Percentiles rank a stretch among this genome's conserved stretches.
Conservation (phyloP, 2,329 filamentous ascomycete genomes). For the Fusarium pilosicola region DNA sequence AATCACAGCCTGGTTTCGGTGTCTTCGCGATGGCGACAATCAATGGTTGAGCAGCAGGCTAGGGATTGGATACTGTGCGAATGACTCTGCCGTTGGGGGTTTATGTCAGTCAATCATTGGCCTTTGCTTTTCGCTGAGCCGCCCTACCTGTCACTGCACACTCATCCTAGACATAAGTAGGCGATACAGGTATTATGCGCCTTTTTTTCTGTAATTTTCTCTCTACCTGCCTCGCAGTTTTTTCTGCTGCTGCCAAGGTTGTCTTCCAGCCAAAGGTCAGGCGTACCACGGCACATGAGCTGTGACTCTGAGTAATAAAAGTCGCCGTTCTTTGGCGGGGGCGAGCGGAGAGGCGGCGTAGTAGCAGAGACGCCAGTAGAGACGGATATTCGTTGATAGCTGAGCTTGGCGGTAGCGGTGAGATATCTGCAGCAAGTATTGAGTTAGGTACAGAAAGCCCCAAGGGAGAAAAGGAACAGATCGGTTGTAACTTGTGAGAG, state of each 20-base stretch:
- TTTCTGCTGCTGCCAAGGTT: conserved; percentile 14
- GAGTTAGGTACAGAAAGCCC: neutral
- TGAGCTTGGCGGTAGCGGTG: conserved; percentile 4
- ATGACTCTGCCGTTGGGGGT: conserved; percentile 34
- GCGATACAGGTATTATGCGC: conserved; percentile 8
- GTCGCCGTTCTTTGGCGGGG: conserved; percentile 17
- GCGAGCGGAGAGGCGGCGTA: conserved; percentile 6
- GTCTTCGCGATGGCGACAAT: conserved; percentile 5
- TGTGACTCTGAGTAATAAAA: conserved; percentile 32
- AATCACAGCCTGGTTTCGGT: conserved; percentile 8
- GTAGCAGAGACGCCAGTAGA: conserved; percentile 14
- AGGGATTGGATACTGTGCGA: conserved; percentile 10
- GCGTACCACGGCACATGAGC: conserved; percentile 26
- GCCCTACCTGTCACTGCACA: conserved; percentile 3
- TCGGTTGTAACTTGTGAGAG: neutral
- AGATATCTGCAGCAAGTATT: neutral
- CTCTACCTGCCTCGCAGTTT: neutral
- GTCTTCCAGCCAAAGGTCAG: conserved; percentile 27
- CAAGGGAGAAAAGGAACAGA: neutral
- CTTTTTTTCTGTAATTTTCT: conserved; percentile 10
- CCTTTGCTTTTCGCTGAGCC: neutral
- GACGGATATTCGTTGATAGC: conserved; percentile 6
- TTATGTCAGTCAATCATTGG: conserved; percentile 33
- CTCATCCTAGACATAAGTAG: neutral
- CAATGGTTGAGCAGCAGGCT: conserved; percentile 2